Base-by-base conservation (phyloP, 108 stramenopile genomes). In the Asterionellopsis glacialis region DNA sequence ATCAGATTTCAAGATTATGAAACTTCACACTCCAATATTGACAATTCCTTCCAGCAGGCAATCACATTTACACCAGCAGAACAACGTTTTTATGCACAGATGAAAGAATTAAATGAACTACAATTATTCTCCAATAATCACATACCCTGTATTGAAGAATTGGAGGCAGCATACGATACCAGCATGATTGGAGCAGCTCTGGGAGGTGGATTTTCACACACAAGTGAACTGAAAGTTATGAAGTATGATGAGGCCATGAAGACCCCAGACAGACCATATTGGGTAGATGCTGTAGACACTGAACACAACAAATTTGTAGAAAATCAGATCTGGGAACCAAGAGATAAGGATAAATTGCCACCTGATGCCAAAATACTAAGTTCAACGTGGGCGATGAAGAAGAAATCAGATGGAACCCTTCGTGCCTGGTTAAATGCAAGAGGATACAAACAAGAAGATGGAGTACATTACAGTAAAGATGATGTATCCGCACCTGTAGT, bases 351-450 rank as follows among this genome's bases (percentile, higher is more conserved):
- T 0, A 42, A 67, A 25, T 19, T 76, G 24, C 75, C 76, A 10
- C 23, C 49, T 39, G 80, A 59, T 25, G 50, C 72, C 0, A 81
- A 73, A 50, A 41, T 63, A 0, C 25, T 81, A 6, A 45, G 19
- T 18, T 43, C 54, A 0, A 76, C 75, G 2, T 73, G 75, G 72
- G 80, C 80, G n/a, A 69, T 72, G 67, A 80, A 76, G 65, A 68
- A 64, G 67, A 80, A 80, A 51, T 19, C 63, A n/a, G 70, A 70
- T 61, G 80, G 75, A 21, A 56, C 40, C 9, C 49, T 50, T 18
- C 40, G 72, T 54, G 79, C 65, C 12, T 55, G 77, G 39, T 13
- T 65, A 6, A 70, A 59, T 49, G 73, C 59, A 1, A 41, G 73
- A 59, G 77, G 77, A 62, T 79, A 66, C 33, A 1, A 57, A 19